Evolutionary conservation across 768 basidiomycete genomes (phyloP), one percentile per base, ranked within the genome.

Genomic region (Rhizopogon vesiculosus): DNA sequence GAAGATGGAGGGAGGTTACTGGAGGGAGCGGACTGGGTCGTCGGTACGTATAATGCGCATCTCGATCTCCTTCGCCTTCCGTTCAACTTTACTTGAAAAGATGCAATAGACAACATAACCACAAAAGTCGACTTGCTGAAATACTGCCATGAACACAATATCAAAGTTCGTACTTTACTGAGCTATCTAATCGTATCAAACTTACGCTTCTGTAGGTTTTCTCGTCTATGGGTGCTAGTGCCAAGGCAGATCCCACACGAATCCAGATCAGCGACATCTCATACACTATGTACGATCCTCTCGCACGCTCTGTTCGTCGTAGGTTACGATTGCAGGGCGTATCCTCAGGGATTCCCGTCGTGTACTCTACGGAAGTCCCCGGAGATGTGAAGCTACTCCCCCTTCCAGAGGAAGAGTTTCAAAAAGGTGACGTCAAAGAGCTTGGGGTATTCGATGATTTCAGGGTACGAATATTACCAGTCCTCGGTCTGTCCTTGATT

Each of bases 261-360:
- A 83, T 99, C 25, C 95, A 98, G 70, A 97, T 98, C 55, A 88
- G 87, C 59, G 96, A 98, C 72, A 93, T 98, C 62, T 93, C 94
- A 2, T 76, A 78, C 55, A 98, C 97, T 0, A 80, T 91, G 41
- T 96, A 98, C 64, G 97, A 98, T 69, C 94, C 95, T 4, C 82
- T 99, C 16, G 97, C 97, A 22, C 87, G 95, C 55, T 82, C 90
- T 19, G 94, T 98, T 28, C 84, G 97, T 4, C 78, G 86, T 28
- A 83, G 89, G 45, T 77, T 92, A 25, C 87, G 87, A 48, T 66
- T 79, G 15, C 73, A 78, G 25, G 85, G 83, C n/a, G 77, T 85
- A 39, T 64, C 78, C 18, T 82, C 79, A 28, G 84, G 86, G 9
- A 89, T 90, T 53, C 89, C 91, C 6, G 93, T 95, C 10, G 93